Conservation (phyloP, 805 yeast genomes). For the Ogataea henricii region DNA sequence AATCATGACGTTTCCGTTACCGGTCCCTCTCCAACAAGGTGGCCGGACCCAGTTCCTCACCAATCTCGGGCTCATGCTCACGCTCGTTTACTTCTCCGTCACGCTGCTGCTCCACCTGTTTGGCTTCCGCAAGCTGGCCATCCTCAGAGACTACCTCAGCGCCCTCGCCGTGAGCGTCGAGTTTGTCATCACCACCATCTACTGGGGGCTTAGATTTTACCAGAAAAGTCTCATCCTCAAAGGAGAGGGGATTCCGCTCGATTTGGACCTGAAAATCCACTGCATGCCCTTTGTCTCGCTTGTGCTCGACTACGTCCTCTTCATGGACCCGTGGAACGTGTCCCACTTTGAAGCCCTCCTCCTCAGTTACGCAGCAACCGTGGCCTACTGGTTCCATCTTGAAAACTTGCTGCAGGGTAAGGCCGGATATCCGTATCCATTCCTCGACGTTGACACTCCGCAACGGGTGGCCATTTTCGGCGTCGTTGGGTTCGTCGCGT, state of each 20-base stretch:
- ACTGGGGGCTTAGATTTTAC: slow-evolving; percentile 68
- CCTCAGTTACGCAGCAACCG: slow-evolving; percentile 42
- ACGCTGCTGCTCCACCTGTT: slow-evolving; percentile 44
- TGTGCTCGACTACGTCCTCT: slow-evolving; percentile 53
- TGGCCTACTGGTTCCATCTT: slow-evolving; percentile 55
- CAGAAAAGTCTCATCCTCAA: slow-evolving; percentile 50
- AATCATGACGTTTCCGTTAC: slow-evolving; percentile 39
- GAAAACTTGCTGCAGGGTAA: slow-evolving; percentile 50
- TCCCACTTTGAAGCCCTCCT: slow-evolving; percentile 40
- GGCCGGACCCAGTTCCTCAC: slow-evolving; percentile 78
- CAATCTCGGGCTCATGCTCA: slow-evolving; percentile 54
- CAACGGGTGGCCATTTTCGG: slow-evolving; percentile 51
- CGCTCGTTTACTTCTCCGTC: slow-evolving; percentile 44
- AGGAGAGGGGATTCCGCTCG: slow-evolving; percentile 44
- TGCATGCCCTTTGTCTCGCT: slow-evolving; percentile 57
- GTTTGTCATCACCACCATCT: slow-evolving; percentile 59
- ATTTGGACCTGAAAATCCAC: slow-evolving; percentile 60
- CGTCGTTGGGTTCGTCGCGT: slow-evolving; percentile 42
- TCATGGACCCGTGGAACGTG: slow-evolving; percentile 48
- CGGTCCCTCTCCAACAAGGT: slow-evolving; percentile 50
- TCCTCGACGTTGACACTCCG: slow-evolving; percentile 53
- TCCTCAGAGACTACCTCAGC: slow-evolving; percentile 44
- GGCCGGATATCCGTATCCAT: slow-evolving; percentile 62
- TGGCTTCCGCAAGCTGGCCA: slow-evolving; percentile 9
- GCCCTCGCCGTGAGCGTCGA: slow-evolving; percentile 62